Base-by-base conservation (phyloP, 140 eudicot species). In the Cichorium intybus region DNA sequence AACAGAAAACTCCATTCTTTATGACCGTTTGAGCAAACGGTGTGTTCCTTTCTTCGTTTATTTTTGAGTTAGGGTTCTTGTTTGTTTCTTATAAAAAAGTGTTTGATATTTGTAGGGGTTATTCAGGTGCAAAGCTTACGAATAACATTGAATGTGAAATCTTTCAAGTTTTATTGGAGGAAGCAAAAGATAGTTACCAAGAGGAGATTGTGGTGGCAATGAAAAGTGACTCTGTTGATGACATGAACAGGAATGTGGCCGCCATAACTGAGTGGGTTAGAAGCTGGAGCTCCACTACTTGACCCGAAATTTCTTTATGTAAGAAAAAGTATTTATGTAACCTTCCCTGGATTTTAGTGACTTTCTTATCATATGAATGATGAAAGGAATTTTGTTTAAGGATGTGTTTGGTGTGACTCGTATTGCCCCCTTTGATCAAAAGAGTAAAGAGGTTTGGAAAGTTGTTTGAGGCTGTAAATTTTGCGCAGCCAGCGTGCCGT, bases 61-160 rank as follows among this genome's bases (percentile, higher is more conserved):
- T 1, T 34, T 10, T 17, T 26, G 10, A 39, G 46, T 43, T 37
- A 2, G 6, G 31, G 21, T 16, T 55, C 24, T 27, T 10, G 17
- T 10, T 10, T 16, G 2, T 11, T 9, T 5, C 1, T 39, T 1
- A 14, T 43, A 12, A 15, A 10, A 9, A 50, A 43, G 37, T 57
- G 60, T 55, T 60, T 27, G 28, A n/a, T 57, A 48, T 64, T 22
- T 29, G 66, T 73, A 94, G 99, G 79, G 99, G 97, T 26, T 94
- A 94, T 75, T 34, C 90, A 0, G 97, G 95, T 26, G 59, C 84
- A 43, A 94, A 94, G 73, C 97, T 94, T 66, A 66, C 90, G 3
- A 94, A 89, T 79, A 94, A 94, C 57, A 72, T 89, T 7, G 95
- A 94, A 64, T 94, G 97, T 56, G 97, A 94, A 62, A 94, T 94